Evolutionary conservation across 2,329 filamentous ascomycete species (phyloP).

Genomic region (Aspergillus ibericus): DNA sequence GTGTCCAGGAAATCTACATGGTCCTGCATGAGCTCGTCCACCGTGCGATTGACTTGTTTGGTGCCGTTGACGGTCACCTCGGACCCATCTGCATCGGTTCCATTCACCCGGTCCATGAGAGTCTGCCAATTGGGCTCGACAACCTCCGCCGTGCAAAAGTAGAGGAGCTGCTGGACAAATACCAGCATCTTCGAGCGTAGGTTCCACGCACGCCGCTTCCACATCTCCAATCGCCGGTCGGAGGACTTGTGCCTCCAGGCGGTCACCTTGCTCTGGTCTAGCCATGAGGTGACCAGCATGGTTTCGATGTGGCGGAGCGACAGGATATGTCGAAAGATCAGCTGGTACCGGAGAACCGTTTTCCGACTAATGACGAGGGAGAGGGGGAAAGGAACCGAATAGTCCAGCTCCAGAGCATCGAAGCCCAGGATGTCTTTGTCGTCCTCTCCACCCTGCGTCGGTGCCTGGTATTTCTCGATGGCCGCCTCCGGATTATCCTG

Average conservation of each 20-base stretch:
- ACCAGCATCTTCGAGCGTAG: slow-evolving; percentile 91
- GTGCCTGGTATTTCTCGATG: slow-evolving; percentile 70
- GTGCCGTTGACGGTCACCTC: slow-evolving; percentile 40
- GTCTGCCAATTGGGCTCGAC: slow-evolving; percentile 97
- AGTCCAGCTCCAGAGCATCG: slow-evolving; percentile 91
- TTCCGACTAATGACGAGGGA: slow-evolving; percentile 94
- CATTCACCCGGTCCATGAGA: slow-evolving; percentile 81
- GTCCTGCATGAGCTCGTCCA: slow-evolving; percentile 98
- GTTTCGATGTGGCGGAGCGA: slow-evolving; percentile 87
- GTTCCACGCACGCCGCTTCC: slow-evolving; percentile 92
- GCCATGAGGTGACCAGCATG: slow-evolving; percentile 83
- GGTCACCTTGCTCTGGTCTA: slow-evolving; percentile 76
- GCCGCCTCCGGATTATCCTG: slow-evolving; percentile 66
- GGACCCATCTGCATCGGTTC: slow-evolving; percentile 48
- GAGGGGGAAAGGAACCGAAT: slow-evolving; percentile 89
- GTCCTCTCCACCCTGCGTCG: slow-evolving; percentile 66
- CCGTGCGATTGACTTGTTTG: slow-evolving; percentile 68
- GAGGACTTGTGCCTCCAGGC: slow-evolving; percentile 82
- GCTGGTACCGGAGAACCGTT: slow-evolving; percentile 94
- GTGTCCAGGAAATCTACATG: slow-evolving; percentile 98
- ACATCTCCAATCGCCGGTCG: slow-evolving; percentile 73
- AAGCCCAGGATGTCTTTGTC: slow-evolving; percentile 86
- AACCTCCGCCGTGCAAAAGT: slow-evolving; percentile 95
- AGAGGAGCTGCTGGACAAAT: slow-evolving; percentile 93
- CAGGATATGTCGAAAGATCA: slow-evolving; percentile 90